Base-by-base conservation (phyloP, 352 stramenopile species). In the Globisporangium ultimum region DNA sequence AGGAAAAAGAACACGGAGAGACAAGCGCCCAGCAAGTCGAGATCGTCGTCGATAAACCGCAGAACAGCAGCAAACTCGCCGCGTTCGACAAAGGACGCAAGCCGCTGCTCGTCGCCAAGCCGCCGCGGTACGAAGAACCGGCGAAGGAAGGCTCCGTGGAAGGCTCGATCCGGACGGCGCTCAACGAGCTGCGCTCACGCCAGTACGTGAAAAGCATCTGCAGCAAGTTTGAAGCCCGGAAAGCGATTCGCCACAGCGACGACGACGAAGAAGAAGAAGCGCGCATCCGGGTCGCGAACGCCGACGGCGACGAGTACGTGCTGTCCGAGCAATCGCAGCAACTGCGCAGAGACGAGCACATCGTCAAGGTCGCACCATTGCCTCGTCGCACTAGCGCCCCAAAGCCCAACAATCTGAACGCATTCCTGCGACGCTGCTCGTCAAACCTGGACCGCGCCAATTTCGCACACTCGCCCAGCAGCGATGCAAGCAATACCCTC, bases 391-490 rank as follows among this genome's bases (percentile, higher is more conserved):
- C 43, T 21, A 63, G 73, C 53, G 67, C 59, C 3, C 22, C 32
- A 2, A 78, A 78, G 50, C 75, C 76, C 0, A 86, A 84, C 70
- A 87, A 87, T 38, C 60, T 90, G 14, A 86, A 79, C 47, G 81
- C 80, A 15, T 90, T 90, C 58, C 60, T 88, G 18, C 70, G 76
- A 28, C 77, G 80, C 20, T 90, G 78, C 52, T 76, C 76, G 14
- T 87, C 78, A 6, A 90, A 90, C 58, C 61, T 90, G 18, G 80
- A 88, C 34, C 64, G 68, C 15, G 54, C 66, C 0, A 60, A 55
- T n/a, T 50, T 56, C 14, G 60, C 34, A n/a, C 38, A 64, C 3
- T 53, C 20, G 48, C 48, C 47, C 60, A 57, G 18, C 60, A 57
- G 18, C 40, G 18, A 38, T 48, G 14, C 45, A 8, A 61, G 46